phyloP scores from a whole-genome alignment of 768 basidiomycete species.

The Psilocybe tampanensis region DNA sequence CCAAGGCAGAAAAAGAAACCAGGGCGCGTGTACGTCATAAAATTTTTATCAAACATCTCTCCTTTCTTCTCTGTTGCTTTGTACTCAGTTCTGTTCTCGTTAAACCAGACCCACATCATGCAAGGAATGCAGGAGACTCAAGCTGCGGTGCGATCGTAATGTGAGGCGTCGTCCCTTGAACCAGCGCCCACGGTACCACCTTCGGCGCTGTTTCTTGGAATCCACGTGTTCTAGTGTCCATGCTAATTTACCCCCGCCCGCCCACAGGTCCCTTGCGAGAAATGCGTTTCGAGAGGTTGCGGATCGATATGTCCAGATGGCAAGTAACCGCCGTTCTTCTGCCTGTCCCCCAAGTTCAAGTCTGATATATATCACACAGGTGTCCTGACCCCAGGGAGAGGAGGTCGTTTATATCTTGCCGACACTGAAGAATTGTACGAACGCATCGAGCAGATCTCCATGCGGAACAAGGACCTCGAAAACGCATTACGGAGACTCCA shows the following conservation, averaged over 20 bases:
- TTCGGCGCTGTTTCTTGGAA: conserved; percentile 15
- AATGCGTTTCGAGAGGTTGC: conserved; percentile 75
- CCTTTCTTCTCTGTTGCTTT: not conserved
- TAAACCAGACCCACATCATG: conserved; percentile 48
- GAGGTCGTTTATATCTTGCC: conserved; percentile 64
- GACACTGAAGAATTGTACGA: conserved; percentile 74
- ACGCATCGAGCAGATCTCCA: conserved; percentile 54
- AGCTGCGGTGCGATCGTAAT: conserved; percentile 67
- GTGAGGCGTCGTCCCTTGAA: conserved; percentile 32
- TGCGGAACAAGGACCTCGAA: conserved; percentile 65
- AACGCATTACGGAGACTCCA: conserved; percentile 55
- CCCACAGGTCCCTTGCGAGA: conserved; percentile 72
- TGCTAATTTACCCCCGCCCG: conserved; percentile 4
- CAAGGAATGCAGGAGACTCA: conserved; percentile 58
- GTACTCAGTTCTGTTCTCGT: conserved; percentile 35
- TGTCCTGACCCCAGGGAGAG: conserved; percentile 57
- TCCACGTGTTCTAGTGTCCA: conserved; percentile 12
- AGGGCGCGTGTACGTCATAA: conserved; percentile 31
- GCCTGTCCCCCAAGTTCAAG: not conserved
- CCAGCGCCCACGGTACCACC: conserved; percentile 13
- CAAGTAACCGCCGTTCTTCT: conserved; percentile 24
- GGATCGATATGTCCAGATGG: conserved; percentile 79
- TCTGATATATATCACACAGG: conserved; percentile 33
- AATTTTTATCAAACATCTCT: not conserved
- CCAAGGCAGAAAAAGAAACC: conserved; percentile 31